phyloP scores from a whole-genome alignment of 225 moss, liverwort and hornwort genomes.

The Marchantia paleacea region DNA sequence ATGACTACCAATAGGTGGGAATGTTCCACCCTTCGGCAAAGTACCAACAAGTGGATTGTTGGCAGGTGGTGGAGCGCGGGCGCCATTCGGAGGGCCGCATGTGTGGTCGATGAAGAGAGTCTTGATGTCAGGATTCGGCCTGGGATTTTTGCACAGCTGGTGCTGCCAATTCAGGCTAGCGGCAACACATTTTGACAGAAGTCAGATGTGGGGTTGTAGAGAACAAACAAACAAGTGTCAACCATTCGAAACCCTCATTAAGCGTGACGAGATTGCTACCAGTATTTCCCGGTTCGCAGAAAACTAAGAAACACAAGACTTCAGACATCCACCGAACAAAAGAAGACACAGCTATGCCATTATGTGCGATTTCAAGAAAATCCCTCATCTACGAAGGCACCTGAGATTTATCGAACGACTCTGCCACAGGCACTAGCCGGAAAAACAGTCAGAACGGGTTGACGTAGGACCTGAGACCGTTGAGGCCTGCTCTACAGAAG shows the following conservation, averaged over 20 bases:
- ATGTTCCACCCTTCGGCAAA: conserved; percentile 82
- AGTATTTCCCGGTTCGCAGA: no score
- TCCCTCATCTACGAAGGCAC: no score
- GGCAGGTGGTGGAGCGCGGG: conserved; percentile 86
- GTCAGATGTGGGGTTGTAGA: background rate
- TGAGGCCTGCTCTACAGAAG: background rate
- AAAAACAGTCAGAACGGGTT: no score
- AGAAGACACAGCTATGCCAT: no score
- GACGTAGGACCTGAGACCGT: no score
- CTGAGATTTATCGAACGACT: no score
- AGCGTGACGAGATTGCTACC: no score
- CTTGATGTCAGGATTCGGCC: conserved; percentile 97
- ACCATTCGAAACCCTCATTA: no score
- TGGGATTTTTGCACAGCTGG: conserved; percentile 94
- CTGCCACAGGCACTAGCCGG: no score
- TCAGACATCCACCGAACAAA: no score
- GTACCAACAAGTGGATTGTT: conserved; percentile 87
- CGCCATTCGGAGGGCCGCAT: conserved; percentile 95
- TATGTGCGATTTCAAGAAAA: no score
- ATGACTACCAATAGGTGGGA: conserved; percentile 87
- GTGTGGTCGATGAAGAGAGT: conserved; percentile 96
- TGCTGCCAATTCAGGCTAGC: conserved; percentile 97
- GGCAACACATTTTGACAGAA: background rate
- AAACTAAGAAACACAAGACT: no score
- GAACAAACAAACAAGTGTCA: background rate